Percentiles rank a stretch among this genome's conserved stretches.
Evolutionary conservation across 2,329 filamentous ascomycete genomes (phyloP).

Genomic region (Colletotrichum sp.): DNA sequence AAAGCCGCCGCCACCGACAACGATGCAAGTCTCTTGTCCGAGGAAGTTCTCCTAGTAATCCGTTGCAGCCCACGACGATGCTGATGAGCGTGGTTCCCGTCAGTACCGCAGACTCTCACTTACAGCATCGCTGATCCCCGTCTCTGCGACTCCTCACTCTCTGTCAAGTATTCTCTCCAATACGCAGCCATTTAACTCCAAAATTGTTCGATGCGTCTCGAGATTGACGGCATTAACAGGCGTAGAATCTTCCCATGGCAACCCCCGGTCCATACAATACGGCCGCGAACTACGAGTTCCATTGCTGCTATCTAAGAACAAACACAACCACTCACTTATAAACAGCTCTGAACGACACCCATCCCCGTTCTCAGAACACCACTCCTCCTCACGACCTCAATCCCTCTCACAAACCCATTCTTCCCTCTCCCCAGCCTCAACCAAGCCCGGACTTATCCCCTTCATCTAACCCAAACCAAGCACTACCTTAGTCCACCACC

Average conservation of each 20-base stretch:
- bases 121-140: background rate
- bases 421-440: background rate
- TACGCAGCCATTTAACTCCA: rapidly evolving
- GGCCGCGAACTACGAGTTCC: background rate
- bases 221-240: background rate
- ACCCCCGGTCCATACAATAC: background rate
- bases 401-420: background rate
- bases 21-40: rapidly evolving
- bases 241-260: background rate
- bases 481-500: background rate
- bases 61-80: background rate
- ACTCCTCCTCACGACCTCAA: background rate
- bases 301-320: background rate
- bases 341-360: background rate
- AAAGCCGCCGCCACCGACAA: background rate
- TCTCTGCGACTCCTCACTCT: background rate
- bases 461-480: background rate
- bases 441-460: background rate
- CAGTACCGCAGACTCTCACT: background rate
- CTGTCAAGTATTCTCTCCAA: background rate
- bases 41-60: too few species aligned
- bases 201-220: background rate
- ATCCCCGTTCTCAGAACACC: background rate
- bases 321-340: background rate
- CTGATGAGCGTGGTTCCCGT: background rate